Evolutionary conservation across 1,284 basidiomycete species (phyloP), one percentile per base, ranked within the genome.

Genomic region (Sutorius eximius): DNA sequence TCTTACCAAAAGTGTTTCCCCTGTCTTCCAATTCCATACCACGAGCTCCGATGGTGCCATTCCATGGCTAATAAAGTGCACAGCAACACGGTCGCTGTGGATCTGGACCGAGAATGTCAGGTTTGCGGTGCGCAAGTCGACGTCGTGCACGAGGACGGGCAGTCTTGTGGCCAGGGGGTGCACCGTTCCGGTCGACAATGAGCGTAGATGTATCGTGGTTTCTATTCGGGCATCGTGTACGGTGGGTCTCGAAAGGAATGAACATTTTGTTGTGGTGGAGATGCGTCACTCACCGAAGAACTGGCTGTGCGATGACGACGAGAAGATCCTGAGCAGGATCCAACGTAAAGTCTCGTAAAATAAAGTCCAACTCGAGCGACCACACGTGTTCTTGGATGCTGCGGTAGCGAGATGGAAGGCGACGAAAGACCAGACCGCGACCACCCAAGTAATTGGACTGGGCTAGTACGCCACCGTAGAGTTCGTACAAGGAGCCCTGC

Each of bases 21-120:
- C 79, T 6, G 75, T 80, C 62, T 78, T 80, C 85, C 85, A 87
- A 51, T 86, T 75, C 83, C 82, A 87, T 16, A 86, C 69, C n/a
- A 76, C 64, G 18, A 86, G 66, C 53, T 82, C 76, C 30, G 73
- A 76, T 12, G 70, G 67, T 16, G 61, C 61, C 6, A 58, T 60
- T n/a, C 65, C 68, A 3, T 46, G 45, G 29, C 59, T 61, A 9
- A 69, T 44, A 53, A 81, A 78, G 11, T 82, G 67, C 30, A 86
- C 64, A 8, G 75, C 82, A 20, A 87, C 56, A 44, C 73, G 68
- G 37, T 82, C 75, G 13, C 73, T 73, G 27, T 77, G 79, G 5
- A 82, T 68, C 61, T 81, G 80, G 37, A 86, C 75, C 33, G 71
- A 70, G 58, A 77, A 80, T 3, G 75, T 72, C 22, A 70, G 48